These are phyloP conservation scores for Tubosaeta brunneosetosa DNA, from an alignment of 768 basidiomycete genomes.

Conservation along the genomic window DNA sequence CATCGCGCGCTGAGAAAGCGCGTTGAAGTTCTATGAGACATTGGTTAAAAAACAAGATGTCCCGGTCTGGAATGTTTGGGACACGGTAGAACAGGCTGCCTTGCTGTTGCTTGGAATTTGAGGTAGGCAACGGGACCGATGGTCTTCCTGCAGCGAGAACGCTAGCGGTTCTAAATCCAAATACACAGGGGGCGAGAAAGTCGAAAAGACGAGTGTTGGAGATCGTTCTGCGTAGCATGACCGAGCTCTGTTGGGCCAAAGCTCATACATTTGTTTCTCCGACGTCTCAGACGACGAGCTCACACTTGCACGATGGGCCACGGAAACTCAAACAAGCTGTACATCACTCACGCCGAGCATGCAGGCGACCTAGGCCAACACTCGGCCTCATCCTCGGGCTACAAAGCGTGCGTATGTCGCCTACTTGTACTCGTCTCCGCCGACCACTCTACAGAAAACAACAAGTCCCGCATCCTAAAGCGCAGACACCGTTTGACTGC, in stretches of 20 bases:
- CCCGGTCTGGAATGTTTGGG: constrained; percentile 22
- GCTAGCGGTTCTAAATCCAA: constrained; percentile 17
- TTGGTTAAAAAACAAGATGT: constrained; percentile 34
- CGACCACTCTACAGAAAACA: constrained; percentile 46
- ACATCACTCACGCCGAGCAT: constrained; percentile 88
- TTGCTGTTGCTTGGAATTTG: constrained; percentile 10
- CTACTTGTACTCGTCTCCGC: not conserved
- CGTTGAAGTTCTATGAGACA: constrained; percentile 35
- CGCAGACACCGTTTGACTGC: constrained; percentile 80
- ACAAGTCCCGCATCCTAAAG: constrained; percentile 60
- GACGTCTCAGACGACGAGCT: constrained; percentile 1
- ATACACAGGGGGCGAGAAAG: constrained; percentile 39
- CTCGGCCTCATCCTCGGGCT: constrained; percentile 74
- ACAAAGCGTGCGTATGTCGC: constrained; percentile 50
- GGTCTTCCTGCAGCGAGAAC: constrained; percentile 9
- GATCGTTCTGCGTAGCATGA: constrained; percentile 28
- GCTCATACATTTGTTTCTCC: constrained; percentile 1
- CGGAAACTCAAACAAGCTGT: constrained; percentile 81
- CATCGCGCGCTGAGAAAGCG: constrained; percentile 35
- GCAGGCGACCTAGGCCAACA: constrained; percentile 77
- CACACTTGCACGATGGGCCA: constrained; percentile 56
- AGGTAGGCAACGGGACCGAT: not conserved
- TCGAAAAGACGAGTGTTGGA: constrained; percentile 33
- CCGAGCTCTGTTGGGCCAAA: not conserved
- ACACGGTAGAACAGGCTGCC: constrained; percentile 3